Base-by-base conservation (phyloP, 2,329 filamentous ascomycete genomes). In the Achaetomium macrosporum region DNA sequence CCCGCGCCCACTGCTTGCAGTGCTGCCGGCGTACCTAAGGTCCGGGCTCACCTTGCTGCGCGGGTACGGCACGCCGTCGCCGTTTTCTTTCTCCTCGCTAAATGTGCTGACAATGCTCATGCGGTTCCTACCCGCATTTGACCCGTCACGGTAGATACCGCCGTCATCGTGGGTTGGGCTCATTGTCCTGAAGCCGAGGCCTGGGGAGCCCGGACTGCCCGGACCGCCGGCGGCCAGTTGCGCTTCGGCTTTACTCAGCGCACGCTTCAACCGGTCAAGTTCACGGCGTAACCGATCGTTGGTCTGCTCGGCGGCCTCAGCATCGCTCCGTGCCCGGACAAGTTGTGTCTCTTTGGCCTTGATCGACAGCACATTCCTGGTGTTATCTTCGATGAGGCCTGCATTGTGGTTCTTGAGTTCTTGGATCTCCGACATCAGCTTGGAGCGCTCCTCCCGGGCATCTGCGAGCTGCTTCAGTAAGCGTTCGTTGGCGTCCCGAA, bases 321-420 rank as follows among this genome's bases (percentile, higher is more conserved):
- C 88, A 64, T 99, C 93, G 59, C 88, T 90, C 50, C 91, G 81
- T 11, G 93, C 91, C 42, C 93, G 85, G 10, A 97, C 92, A 5
- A 99, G 79, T 64, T 99, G 93, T 3, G 93, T 97, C 69, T 99
- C 93, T 71, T 99, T 99, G 13, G 93, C 93, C 69, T 97, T 97
- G 73, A 99, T 95, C 62, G 90, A 93, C 40, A 99, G 77, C 0
- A 96, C 90, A 64, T 99, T 92, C 44, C 92, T 81, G 0, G 93
- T 99, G 68, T 97, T 92, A 64, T 97, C 92, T 70, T 99, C 93
- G 56, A 99, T 99, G 33, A 99, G 77, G 58, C 93, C 87, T 20
- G 93, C 93, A 64, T 99, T 99, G 67, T 96, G 90, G 64, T 96
- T 95, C 71, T 96, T 95, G 30, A 99, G 79, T 70, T 97, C 93